phyloP scores from a whole-genome alignment of 805 yeast species.

The Zygosaccharomyces pseudorouxii region DNA sequence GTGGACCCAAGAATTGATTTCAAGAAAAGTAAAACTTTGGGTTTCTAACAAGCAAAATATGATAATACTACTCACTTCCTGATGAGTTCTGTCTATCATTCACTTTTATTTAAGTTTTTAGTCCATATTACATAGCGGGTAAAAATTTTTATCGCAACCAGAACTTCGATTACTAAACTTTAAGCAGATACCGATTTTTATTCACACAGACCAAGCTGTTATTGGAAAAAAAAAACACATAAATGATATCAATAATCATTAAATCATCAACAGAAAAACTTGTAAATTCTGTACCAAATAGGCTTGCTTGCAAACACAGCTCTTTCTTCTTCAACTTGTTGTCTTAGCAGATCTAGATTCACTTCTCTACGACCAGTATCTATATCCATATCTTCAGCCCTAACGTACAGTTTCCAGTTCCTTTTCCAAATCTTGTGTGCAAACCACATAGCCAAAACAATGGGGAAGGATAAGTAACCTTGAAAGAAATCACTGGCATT shows the following conservation, averaged over 20 bases:
- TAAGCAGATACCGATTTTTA: neutral
- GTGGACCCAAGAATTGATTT: no score
- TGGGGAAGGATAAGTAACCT: conserved; percentile 60
- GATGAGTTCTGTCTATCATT: no score
- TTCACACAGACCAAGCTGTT: neutral
- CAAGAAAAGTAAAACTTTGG: no score
- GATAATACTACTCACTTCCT: no score
- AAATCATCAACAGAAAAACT: conserved; percentile 43
- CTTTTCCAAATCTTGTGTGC: conserved; percentile 54
- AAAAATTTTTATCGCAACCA: no score
- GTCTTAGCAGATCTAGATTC: conserved; percentile 49
- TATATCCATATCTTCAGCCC: conserved; percentile 50
- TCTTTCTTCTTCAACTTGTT: conserved; percentile 51
- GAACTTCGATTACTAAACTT: no score
- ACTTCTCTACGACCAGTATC: conserved; percentile 58
- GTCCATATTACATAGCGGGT: no score
- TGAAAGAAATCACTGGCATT: conserved; percentile 58
- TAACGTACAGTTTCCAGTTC: conserved; percentile 40
- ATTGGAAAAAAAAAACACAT: conserved; percentile 1
- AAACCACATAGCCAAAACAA: conserved; percentile 51
- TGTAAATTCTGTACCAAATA: conserved; percentile 41
- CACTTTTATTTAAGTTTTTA: no score
- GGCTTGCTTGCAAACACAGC: conserved; percentile 43
- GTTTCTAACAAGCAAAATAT: no score
- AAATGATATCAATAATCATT: neutral